These are phyloP conservation scores for Parietaria judaica DNA, from an alignment of 306 rosid genomes.

Conservation along the genomic window DNA sequence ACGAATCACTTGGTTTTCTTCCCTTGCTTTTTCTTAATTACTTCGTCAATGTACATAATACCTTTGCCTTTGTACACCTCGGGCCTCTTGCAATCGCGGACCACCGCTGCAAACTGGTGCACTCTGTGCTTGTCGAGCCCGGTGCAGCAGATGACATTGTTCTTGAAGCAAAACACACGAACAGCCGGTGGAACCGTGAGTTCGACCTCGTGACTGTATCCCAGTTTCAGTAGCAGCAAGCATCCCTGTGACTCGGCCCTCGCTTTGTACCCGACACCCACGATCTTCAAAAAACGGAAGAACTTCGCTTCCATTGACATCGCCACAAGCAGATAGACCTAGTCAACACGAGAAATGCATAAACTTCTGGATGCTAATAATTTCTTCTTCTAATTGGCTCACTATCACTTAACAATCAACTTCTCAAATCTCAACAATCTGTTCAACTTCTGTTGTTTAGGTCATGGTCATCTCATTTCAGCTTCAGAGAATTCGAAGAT, in stretches of 20 bases:
- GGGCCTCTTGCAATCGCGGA: constrained; percentile 76
- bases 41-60: constrained; percentile 72
- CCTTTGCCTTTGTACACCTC: constrained; percentile 97
- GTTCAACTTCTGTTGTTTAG: no score
- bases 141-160: constrained; percentile 84
- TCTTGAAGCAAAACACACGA: constrained; percentile 81
- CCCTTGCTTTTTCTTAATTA: constrained; percentile 72
- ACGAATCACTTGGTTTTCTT: constrained; percentile 66
- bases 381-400: no score
- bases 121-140: constrained; percentile 82
- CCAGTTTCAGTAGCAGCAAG: constrained; percentile 64
- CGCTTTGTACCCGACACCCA: constrained; percentile 89
- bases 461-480: no score
- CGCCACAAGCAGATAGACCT: no score
- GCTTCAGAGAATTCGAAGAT: no score
- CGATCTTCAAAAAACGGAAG: constrained; percentile 71
- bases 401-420: no score
- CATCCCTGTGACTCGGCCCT: constrained; percentile 75
- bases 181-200: constrained; percentile 70
- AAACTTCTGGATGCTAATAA: no score
- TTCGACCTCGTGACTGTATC: constrained; percentile 89
- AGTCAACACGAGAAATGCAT: no score
- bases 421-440: no score
- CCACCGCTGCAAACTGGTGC: constrained; percentile 77
- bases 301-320: constrained; percentile 55